Base-by-base conservation (phyloP, 768 basidiomycete species). In the Amyloporia xantha region DNA sequence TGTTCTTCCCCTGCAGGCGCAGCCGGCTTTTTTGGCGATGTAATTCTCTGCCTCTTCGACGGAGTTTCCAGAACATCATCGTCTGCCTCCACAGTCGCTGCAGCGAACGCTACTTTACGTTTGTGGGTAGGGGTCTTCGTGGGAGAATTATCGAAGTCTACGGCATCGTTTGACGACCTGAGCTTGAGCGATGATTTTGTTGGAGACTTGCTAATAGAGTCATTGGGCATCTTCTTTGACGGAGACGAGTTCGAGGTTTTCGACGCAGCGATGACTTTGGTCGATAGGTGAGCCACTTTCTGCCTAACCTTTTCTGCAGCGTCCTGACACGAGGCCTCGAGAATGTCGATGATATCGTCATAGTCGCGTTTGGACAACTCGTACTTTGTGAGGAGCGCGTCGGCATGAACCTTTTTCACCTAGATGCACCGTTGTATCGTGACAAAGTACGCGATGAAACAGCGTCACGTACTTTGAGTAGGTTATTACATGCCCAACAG, bases 41-140 rank as follows among this genome's bases (percentile, higher is more conserved):
- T 49, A 46, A 54, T 39, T 37, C 56, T 59, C 41, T 49, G 56
- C 11, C 53, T 55, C 54, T 62, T 62, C 2, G 59, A 51, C 2
- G 61, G 61, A 11, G 59, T 64, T 15, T 59, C 58, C 17, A 54
- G 50, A 26, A 57, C 50, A 7, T 53, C 43, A 24, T 49, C 49
- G 30, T 59, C 58, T 4, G 25, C 53, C 12, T 52, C 48, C 1
- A 44, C 52, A 15, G 48, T 26, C n/a, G 47, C 43, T 1, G 44
- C 48, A 20, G 51, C 43, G 33, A 62, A 60, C 21, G 53, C 56
- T 23, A 61, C 60, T 33, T 61, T 64, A 39, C 62, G 62, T 43
- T 64, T 62, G 54, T 60, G 59, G 5, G 51, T 50, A 0, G 61
- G 60, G 13, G 61, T 62, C 44, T 55, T 56, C 13, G 50, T 37